Base-by-base conservation (phyloP, 495 filamentous ascomycete species). In the Neurospora pannonica region DNA sequence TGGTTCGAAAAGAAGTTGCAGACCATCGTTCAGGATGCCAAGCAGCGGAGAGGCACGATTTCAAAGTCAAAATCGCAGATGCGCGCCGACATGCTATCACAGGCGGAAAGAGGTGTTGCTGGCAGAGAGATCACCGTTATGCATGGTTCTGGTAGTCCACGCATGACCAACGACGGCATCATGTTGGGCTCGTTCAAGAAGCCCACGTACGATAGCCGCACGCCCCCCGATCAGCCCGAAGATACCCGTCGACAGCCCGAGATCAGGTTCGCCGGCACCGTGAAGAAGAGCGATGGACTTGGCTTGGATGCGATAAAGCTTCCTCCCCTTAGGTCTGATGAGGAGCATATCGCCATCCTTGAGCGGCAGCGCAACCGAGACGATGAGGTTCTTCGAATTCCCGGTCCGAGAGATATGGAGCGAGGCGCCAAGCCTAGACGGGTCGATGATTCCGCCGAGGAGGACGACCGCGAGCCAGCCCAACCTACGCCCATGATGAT, bases 1-100 rank as follows among this genome's bases (percentile, higher is more conserved):
- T 98, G 95, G 95, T 99, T 99, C 78, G 95, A 98, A 83, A 97
- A 95, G 79, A 89, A 94, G 4, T 97, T 99, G 77, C 79, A 81
- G 74, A 78, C 82, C 40, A 86, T 98, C 70, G 94, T 91, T 38
- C 87, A 60, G 48, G 84, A 88, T 73, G 82, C 86, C 7, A 82
- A 79, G 46, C 75, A 77, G 48, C 81, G 79, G 48, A 79, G 87
- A 70, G 78, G 80, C 40, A 87, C 85, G 39, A 77, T 88, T 10
- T 75, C 85, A 48, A 85, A 84, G 72, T 83, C 89, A 10, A 87
- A 88, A 70, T 87, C 89, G 6, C 85, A 89, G 73, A 85, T 88
- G 24, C 88, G 89, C 70, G 86, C 87, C 2, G 87, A 88, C 74
- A 86, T 84, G 5, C 54, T 62, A 4, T 83, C 80, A 60, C 81